Evolutionary conservation across 306 rosid genomes (phyloP), one percentile per base, ranked within the genome.

Genomic region (Arachis hypogaea): DNA sequence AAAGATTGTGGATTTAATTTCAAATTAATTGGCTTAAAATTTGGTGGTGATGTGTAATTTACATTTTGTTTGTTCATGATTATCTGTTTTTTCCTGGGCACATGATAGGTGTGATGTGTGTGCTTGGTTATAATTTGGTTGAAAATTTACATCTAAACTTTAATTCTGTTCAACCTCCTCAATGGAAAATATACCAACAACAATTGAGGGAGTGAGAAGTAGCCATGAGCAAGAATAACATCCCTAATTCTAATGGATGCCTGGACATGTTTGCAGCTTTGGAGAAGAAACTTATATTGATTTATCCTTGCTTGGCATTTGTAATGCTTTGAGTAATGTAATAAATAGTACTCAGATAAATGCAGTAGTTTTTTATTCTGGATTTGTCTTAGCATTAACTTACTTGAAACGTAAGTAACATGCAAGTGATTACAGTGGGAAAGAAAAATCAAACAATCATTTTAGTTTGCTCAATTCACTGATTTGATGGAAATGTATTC

Each of bases 351-450:
- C 22, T 18, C 22, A 18, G 22, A 18, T 18, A 18, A 18, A 18
- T 18, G 42, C 84, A 2, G 41, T 81, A 16, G 73, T 83, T 65
- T 86, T 81, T 61, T 86, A 86, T 69, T 33, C 76, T 75, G 86
- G 85, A 75, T 86, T 86, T 65, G 55, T 83, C 74, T 66, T 86
- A 12, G 90, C 90, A 58, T 78, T 86, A 60, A 83, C 84, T 59
- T 83, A 83, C 79, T 75, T 86, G 60, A 83, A 83, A 43, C 72
- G 90, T 86, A 76, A 83, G 82, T 81, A 75, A 59, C 60, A 10
- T 73, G 38, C 46, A 68, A 69, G 68, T 66, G 36, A 64, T 60
- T 68, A 44, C 58, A 60, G 60, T 47, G 49, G 38, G 45, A 76
- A 63, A 45, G 12, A 73, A 33, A 60, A 22, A n/a, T 30, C 41